These are phyloP conservation scores for Malassezia arunalokei DNA, from an alignment of 1,284 basidiomycete species.

Conservation along the genomic window DNA sequence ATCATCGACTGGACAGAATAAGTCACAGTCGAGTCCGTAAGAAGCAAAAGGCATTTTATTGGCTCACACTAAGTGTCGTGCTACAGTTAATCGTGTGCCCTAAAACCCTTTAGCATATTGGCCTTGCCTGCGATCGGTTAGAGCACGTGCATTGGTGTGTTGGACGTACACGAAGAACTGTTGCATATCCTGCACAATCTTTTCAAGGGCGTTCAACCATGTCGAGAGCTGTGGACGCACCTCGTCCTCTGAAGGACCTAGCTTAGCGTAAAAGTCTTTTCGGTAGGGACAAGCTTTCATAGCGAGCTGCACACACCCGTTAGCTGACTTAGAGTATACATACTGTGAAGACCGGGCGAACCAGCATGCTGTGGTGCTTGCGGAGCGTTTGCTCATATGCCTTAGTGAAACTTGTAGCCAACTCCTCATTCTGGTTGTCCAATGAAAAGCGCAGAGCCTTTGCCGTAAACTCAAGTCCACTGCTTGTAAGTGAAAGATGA, in stretches of 20 bases:
- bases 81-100: background rate
- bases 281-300: slow-evolving; percentile 96
- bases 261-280: slow-evolving; percentile 73
- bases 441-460: slow-evolving; percentile 65
- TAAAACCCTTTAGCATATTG: slow-evolving; percentile 36
- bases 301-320: slow-evolving; percentile 56
- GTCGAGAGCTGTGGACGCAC: slow-evolving; percentile 60
- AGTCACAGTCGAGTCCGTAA: too few species aligned
- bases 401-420: slow-evolving; percentile 64
- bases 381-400: slow-evolving; percentile 74
- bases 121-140: slow-evolving; percentile 17
- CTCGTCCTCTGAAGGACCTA: slow-evolving; percentile 61
- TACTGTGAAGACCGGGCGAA: slow-evolving; percentile 64
- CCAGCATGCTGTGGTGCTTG: slow-evolving; percentile 74
- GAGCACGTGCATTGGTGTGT: background rate
- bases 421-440: slow-evolving; percentile 59
- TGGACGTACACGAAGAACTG: slow-evolving; percentile 52
- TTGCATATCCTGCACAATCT: slow-evolving; percentile 61
- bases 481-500: slow-evolving; percentile 22
- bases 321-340: slow-evolving; percentile 1
- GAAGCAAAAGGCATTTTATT: too few species aligned
- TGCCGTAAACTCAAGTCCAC: slow-evolving; percentile 82
- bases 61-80: too few species aligned
- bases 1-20: background rate
- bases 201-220: slow-evolving; percentile 67